phyloP scores from a whole-genome alignment of 495 filamentous ascomycete species.

The Sphaerosporella brunnea region DNA sequence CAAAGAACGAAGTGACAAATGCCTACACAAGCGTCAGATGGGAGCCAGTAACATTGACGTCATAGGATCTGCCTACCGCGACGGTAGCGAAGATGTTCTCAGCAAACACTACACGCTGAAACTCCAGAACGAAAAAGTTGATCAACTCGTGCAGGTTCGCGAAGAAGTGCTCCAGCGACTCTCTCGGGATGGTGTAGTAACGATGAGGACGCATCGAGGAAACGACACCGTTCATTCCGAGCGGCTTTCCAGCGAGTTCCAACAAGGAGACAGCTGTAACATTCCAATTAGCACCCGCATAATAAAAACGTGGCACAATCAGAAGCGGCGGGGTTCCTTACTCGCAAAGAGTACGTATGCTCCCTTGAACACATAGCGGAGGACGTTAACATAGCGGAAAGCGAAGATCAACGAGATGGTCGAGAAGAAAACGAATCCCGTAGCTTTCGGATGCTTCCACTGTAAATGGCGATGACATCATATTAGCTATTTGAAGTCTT shows the following conservation, averaged over 20 bases:
- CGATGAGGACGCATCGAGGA: constrained; percentile 73
- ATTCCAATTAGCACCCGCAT: not conserved
- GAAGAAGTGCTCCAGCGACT: constrained; percentile 58
- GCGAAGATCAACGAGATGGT: constrained; percentile 68
- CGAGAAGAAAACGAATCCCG: constrained; percentile 61
- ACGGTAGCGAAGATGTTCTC: constrained; percentile 74
- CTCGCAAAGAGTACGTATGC: constrained; percentile 51
- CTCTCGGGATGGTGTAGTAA: constrained; percentile 81
- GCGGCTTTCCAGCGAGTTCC: constrained; percentile 57
- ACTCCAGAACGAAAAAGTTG: constrained; percentile 96
- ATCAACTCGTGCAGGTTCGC: constrained; percentile 79
- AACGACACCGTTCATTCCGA: constrained; percentile 61
- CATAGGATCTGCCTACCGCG: constrained; percentile 43
- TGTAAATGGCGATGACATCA: constrained; percentile 20
- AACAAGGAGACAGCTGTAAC: constrained; percentile 49
- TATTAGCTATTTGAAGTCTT: constrained; percentile 16
- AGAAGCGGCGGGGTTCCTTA: constrained; percentile 27
- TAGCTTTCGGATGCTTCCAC: constrained; percentile 63
- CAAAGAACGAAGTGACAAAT: constrained; percentile 60
- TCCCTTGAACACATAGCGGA: constrained; percentile 76
- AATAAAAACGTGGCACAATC: constrained; percentile 1
- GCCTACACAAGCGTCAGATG: no score
- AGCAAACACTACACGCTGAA: constrained; percentile 83
- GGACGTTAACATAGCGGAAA: constrained; percentile 71
- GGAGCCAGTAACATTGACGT: not conserved